phyloP scores from a whole-genome alignment of 108 stramenopile genomes.

The Nitzschia inconspicua region DNA sequence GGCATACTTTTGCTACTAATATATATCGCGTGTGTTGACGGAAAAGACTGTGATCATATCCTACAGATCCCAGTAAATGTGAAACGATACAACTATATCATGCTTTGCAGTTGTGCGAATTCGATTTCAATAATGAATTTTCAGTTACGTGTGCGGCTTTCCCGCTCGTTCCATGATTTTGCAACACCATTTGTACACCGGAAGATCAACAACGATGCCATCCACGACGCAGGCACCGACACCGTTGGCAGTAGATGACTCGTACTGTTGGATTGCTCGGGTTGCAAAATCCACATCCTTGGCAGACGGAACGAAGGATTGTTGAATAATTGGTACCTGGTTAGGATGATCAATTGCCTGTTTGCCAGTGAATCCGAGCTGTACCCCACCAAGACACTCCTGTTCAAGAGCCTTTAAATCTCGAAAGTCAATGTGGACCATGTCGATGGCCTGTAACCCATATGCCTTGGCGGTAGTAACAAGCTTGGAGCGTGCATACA shows the following conservation, averaged over 20 bases:
- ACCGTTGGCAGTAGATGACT: conserved; percentile 14
- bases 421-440: conserved; percentile 42
- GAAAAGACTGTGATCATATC: too few relatives aligned
- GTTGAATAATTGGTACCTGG: conserved; percentile 29
- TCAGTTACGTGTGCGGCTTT: too few relatives aligned
- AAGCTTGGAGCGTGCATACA: conserved; percentile 27
- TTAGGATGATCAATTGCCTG: conserved; percentile 41
- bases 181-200: conserved; percentile 46
- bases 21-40: too few relatives aligned
- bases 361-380: conserved; percentile 39
- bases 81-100: too few relatives aligned
- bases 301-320: conserved; percentile 23
- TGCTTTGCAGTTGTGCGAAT: too few relatives aligned
- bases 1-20: too few relatives aligned
- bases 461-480: conserved; percentile 33
- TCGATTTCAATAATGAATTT: too few relatives aligned
- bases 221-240: conserved; percentile 32
- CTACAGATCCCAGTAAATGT: too few relatives aligned
- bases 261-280: conserved; percentile 14
- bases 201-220: conserved; percentile 33
- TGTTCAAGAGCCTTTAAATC: conserved; percentile 18
- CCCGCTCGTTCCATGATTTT: too few relatives aligned
- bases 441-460: conserved; percentile 37
- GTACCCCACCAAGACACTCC: conserved; percentile 23
- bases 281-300: conserved; percentile 28